Evolutionary conservation across 2,329 filamentous ascomycete genomes (phyloP), one percentile per base, ranked within the genome.

Genomic region (Paraphaeosphaeria sporulosa): DNA sequence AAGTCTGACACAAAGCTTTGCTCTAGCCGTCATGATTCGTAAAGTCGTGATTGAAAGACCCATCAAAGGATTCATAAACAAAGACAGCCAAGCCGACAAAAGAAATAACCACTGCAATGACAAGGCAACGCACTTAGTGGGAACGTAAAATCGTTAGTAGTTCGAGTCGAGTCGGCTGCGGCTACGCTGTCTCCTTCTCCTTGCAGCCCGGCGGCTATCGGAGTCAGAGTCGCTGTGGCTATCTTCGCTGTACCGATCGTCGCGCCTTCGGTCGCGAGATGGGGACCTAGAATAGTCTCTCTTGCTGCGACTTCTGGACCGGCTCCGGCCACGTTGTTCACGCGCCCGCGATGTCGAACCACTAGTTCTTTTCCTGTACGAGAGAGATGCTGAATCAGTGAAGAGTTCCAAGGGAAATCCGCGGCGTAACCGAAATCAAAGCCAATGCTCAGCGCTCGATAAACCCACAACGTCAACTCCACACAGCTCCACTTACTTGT

Each of bases 401-500:
- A 54, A 46, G 32, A 44, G 57, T 34, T 60, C 27, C 32, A 32
- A 40, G 42, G 46, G 10, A 48, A 32, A 42, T 25, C 32, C 19
- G 43, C 50, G 38, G 43, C 3, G 13, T 17, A 51, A 36, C n/a
- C 23, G 17, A 40, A 19, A 55, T 19, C 49, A 54, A 48, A 40
- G 32, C 10, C 32, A 42, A 55, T 19, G 54, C 40, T 7, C 23
- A 54, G 59, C 19, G 8, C 40, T 42, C 38, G 1, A 27, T 36
- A 23, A 52, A 48, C 40, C 38, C 58, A 21, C 32, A n/a, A 50
- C 51, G 12, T 23, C 44, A 10, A 55, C 55, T 38, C 23, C 57
- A 60, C 9, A 50, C 43, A 15, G 21, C 49, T 55, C 56, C 57
- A 70, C 69, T 69, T 66, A 71, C 69, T 66, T 71, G 40, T 72